Base-by-base conservation (phyloP, 1,284 basidiomycete genomes). In the Laetiporus sulphureus region DNA sequence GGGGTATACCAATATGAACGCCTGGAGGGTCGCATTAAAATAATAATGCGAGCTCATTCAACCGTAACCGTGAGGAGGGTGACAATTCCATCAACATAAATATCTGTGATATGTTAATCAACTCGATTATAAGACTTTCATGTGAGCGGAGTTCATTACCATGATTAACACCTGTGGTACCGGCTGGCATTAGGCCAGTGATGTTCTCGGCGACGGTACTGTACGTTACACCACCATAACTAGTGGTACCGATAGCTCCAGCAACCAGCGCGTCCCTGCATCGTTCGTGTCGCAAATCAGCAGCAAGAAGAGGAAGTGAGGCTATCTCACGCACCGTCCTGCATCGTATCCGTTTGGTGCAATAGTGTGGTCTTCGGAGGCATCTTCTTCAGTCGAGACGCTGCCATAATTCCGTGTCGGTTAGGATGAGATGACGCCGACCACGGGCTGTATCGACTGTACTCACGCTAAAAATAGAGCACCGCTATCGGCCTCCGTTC, bases 381-480 rank as follows among this genome's bases (percentile, higher is more conserved):
- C 57, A 33, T 69, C 49, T 67, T 82, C 69, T 60, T 83, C 81
- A 51, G 73, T 54, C 15, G 80, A 83, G 12, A 79, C 77, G 1
- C 77, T 81, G 41, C 13, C 8, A 13, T 15, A 19, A 5, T 5
- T n/a, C n/a, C n/a, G n/a, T n/a, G n/a, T n/a, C n/a, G n/a, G 15
- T 24, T 7, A 21, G 7, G 16, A 13, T 21, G 34, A 11, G 29
- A 16, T 10, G n/a, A 30, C 21, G 4, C 19, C 8, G 27, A 5
- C 12, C 20, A 10, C 32, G 4, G 21, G 33, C 11, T 25, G 7
- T 24, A 35, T 3, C 22, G 3, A 11, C 3, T n/a, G 10, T 6
- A 62, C 77, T 56, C 59, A 82, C 77, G 79, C 81, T 25, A 83
- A 63, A 58, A 84, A 88, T 69, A 81, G 78, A 5, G 82, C 79